Conservation (phyloP, 2,329 filamentous ascomycete species). For the Colletotrichum sidae region DNA sequence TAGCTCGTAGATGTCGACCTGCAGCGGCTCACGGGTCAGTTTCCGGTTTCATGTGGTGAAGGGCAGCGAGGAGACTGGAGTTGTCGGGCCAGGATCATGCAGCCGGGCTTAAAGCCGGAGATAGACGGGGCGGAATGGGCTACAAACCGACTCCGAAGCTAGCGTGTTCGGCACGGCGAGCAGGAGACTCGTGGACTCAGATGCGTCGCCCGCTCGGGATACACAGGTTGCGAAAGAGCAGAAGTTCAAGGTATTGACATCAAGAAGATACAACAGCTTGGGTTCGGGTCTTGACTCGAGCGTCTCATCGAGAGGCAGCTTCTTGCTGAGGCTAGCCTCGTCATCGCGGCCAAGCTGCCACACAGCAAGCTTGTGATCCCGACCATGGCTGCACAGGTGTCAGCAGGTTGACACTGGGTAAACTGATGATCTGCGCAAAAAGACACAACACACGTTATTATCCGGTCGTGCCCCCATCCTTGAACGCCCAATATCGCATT, state of each 20-base stretch:
- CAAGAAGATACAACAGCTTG: slow-evolving; percentile 85
- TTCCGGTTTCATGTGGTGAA: slow-evolving; percentile 7
- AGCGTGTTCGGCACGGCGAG: slow-evolving; percentile 86
- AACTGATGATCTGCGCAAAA: not conserved
- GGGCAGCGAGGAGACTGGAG: not conserved
- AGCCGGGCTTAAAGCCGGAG: slow-evolving; percentile 30
- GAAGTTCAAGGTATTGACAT: slow-evolving; percentile 96
- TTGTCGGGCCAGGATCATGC: too few relatives aligned
- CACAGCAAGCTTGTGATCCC: slow-evolving; percentile 86
- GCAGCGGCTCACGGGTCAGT: slow-evolving; percentile 25
- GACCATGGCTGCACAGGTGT: slow-evolving; percentile 75
- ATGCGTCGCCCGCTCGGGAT: slow-evolving; percentile 6
- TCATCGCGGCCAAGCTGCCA: slow-evolving; percentile 78
- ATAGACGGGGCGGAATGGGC: slow-evolving; percentile 6
- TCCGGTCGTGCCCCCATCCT: slow-evolving; percentile 76
- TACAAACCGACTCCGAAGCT: slow-evolving; percentile 74
- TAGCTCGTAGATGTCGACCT: slow-evolving; percentile 86
- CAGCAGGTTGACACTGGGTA: not conserved
- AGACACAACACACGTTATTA: slow-evolving; percentile 79
- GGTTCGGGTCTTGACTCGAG: slow-evolving; percentile 69
- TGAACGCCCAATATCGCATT: slow-evolving; percentile 80
- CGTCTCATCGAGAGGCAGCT: slow-evolving; percentile 76
- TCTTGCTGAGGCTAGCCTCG: slow-evolving; percentile 73
- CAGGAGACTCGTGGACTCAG: slow-evolving; percentile 55
- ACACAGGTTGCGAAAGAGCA: slow-evolving; percentile 81